A percentile compares a stretch with the other conserved stretches of the same genome.
Conservation (phyloP, 2,329 filamentous ascomycete genomes). For the Aspergillus pseudotamarii region DNA sequence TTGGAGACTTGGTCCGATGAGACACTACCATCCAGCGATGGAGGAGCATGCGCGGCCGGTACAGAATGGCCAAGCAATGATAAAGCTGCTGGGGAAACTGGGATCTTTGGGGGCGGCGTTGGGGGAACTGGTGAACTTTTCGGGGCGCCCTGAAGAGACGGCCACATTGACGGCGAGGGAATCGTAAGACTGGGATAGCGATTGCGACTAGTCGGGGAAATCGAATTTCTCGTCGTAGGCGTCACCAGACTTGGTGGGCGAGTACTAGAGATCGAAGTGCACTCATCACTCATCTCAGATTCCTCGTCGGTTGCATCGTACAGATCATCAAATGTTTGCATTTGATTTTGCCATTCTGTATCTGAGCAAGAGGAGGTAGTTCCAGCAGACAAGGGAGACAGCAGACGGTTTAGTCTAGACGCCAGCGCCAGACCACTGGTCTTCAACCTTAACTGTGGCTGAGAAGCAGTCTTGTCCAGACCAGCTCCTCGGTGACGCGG, state of each 20-base stretch:
- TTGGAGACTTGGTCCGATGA: conserved; percentile 84
- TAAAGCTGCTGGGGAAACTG: conserved; percentile 75
- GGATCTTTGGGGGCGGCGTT: conserved; percentile 59
- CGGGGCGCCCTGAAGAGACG: conserved; percentile 57
- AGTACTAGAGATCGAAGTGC: conserved; percentile 52
- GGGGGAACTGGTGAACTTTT: conserved; percentile 52
- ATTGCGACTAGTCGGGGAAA: conserved; percentile 46
- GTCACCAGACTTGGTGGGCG: conserved; percentile 53
- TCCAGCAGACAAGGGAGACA: conserved; percentile 37
- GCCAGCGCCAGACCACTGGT: conserved; percentile 32
- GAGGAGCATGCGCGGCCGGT: conserved; percentile 76
- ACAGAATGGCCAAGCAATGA: conserved; percentile 71
- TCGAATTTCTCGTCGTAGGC: conserved; percentile 42
- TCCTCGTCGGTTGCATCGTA: conserved; percentile 87
- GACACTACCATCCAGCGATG: conserved; percentile 86
- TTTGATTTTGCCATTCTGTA: conserved; percentile 66
- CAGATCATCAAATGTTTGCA: conserved; percentile 78
- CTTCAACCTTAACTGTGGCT: conserved; percentile 39
- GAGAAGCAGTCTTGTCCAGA: conserved; percentile 7
- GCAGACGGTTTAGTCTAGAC: conserved; percentile 28
- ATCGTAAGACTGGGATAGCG: conserved; percentile 63
- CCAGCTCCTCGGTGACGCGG: conserved; percentile 9
- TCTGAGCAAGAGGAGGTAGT: conserved; percentile 47
- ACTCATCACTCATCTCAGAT: conserved; percentile 54
- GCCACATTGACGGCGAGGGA: conserved; percentile 60